Percentiles rank a stretch among this genome's conserved stretches.
phyloP scores from a whole-genome alignment of 2,329 filamentous ascomycete genomes.

The Epichloe sp. region DNA sequence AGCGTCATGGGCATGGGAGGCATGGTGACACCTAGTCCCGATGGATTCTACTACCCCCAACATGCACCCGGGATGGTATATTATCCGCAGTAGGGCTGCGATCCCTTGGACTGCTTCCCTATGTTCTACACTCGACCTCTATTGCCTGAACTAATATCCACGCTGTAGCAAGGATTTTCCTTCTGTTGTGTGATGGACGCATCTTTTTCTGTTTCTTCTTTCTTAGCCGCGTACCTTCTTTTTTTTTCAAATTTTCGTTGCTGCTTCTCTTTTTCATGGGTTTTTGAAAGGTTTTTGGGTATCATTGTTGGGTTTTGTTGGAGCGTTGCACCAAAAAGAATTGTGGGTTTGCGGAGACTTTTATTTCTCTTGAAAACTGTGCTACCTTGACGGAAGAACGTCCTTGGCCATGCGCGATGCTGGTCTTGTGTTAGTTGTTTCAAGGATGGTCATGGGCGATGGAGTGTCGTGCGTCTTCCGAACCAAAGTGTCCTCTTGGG shows the following conservation, averaged over 20 bases:
- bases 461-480: background rate
- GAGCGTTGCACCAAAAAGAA: slow-evolving; percentile 4
- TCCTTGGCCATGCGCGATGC: background rate
- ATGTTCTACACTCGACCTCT: slow-evolving; percentile 12
- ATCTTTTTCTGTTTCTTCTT: background rate
- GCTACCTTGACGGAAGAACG: background rate
- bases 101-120: slow-evolving; percentile 9
- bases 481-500: background rate
- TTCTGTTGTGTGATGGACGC: background rate
- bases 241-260: background rate
- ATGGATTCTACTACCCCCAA: slow-evolving; percentile 59
- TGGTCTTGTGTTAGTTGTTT: background rate
- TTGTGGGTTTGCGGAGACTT: background rate
- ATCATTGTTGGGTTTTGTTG: slow-evolving; percentile 1
- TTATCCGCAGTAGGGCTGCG: slow-evolving; percentile 41
- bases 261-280: background rate
- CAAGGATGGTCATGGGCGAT: background rate
- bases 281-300: slow-evolving; percentile 2
- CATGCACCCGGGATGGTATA: slow-evolving; percentile 43
- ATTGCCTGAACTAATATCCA: slow-evolving; percentile 20
- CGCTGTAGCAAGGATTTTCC: slow-evolving; percentile 5
- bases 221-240: background rate
- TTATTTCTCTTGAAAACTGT: background rate
- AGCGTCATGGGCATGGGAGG: slow-evolving; percentile 59
- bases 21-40: slow-evolving; percentile 60